Percentiles rank a stretch among this genome's conserved stretches.
Conservation (phyloP, 495 filamentous ascomycete species). For the Hyaloscypha variabilis region DNA sequence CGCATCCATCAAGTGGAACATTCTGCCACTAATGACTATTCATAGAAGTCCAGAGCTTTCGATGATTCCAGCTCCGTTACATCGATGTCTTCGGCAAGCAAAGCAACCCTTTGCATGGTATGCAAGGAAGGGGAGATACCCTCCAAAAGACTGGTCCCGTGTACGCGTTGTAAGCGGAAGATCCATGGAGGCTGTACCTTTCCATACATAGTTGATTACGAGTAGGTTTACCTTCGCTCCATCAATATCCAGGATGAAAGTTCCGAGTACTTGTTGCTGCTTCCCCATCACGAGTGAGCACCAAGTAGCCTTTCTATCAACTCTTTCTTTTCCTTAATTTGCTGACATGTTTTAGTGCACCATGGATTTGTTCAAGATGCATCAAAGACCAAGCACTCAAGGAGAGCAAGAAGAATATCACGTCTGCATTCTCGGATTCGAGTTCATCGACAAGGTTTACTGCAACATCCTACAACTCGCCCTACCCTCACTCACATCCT, state of each 20-base stretch:
- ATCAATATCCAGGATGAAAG: not conserved
- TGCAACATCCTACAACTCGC: not conserved
- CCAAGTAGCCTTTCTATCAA: not conserved
- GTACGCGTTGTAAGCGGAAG: conserved; percentile 10
- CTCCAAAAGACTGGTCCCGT: conserved; percentile 16
- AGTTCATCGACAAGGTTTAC: not conserved
- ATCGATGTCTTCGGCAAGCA: conserved; percentile 25
- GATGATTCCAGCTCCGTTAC: conserved; percentile 27
- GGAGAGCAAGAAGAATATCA: not conserved
- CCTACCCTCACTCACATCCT: not conserved
- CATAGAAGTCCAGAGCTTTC: not conserved
- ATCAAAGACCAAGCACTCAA: not conserved
- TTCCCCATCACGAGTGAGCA: not conserved
- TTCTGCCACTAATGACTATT: not conserved
- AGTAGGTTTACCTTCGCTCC: conserved; percentile 12
- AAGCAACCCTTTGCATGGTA: conserved; percentile 1
- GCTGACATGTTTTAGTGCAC: too few relatives aligned
- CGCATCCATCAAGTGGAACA: conserved; percentile 1
- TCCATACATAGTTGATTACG: conserved; percentile 5
- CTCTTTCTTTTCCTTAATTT: not conserved
- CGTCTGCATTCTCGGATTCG: not conserved
- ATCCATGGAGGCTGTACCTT: conserved; percentile 22
- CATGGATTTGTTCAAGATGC: too few relatives aligned
- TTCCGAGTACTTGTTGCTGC: not conserved
- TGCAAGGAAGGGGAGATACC: conserved; percentile 18